Evolutionary conservation across 805 yeast species (phyloP).

Genomic region (Zygosaccharomyces pseudorouxii): DNA sequence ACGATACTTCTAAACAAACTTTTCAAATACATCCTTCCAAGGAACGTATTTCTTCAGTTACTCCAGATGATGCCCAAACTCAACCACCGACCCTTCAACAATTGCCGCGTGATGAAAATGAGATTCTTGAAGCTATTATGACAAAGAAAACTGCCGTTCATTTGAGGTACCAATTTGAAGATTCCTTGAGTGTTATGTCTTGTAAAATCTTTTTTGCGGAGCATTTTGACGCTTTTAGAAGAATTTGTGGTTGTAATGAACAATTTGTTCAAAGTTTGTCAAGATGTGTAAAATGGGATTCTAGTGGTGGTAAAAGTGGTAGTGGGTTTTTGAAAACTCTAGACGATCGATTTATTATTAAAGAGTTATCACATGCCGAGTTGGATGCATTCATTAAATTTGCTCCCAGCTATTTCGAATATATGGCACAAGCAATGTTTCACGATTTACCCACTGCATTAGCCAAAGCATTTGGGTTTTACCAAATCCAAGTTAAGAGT

Average conservation of each 20-base stretch:
- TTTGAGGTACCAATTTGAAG: conserved; percentile 85
- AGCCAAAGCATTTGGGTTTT: conserved; percentile 93
- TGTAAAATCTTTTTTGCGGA: conserved; percentile 95
- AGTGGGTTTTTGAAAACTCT: conserved; percentile 88
- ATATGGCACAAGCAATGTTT: conserved; percentile 90
- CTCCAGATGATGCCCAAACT: conserved; percentile 1
- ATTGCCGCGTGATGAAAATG: conserved; percentile 24
- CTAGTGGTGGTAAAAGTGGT: conserved; percentile 95
- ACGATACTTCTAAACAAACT: conserved; percentile 1
- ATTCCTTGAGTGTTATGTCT: conserved; percentile 74
- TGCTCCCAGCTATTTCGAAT: conserved; percentile 95
- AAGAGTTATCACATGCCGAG: conserved; percentile 83
- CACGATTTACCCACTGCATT: conserved; percentile 92
- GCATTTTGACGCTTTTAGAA: conserved; percentile 91
- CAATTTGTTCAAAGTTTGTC: conserved; percentile 84
- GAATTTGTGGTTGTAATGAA: conserved; percentile 71
- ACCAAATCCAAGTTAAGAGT: conserved; percentile 85
- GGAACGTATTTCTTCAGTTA: conserved; percentile 1
- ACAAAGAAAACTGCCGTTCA: conserved; percentile 82
- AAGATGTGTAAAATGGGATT: conserved; percentile 92
- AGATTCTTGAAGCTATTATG: conserved; percentile 60
- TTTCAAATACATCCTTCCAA: conserved; percentile 3
- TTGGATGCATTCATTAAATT: conserved; percentile 89
- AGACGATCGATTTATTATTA: conserved; percentile 84
- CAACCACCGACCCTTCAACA: conserved; percentile 3